Evolutionary conservation across 2,329 filamentous ascomycete genomes (phyloP), one percentile per base, ranked within the genome.

Genomic region (Raffaelea ambrosiae): DNA sequence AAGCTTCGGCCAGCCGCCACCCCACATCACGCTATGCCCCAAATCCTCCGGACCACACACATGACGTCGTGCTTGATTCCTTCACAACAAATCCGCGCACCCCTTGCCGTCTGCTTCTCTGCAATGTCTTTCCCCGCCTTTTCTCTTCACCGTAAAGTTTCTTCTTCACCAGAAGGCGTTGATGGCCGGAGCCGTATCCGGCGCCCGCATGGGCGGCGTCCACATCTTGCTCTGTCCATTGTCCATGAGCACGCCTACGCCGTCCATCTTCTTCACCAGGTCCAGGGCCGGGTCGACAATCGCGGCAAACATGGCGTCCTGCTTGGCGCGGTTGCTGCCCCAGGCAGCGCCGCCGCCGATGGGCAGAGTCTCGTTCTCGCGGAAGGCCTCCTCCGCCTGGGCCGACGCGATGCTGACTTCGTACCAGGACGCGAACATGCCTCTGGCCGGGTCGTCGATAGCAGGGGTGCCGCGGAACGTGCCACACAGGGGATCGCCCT

Each of bases 241-340:
- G 46, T 57, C 53, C 2, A 53, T 47, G 7, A 54, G 29, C 23
- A 58, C 54, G 8, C 62, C 62, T 3, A 63, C 55, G 2, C 57
- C 55, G 40, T 63, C 59, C 56, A 65, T 64, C 44, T 53, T 41
- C 44, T 52, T 53, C 19, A 63, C 49, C 47, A 62, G 57, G 7
- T 53, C 45, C 29, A 62, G 41, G 3, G 61, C 61, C 7, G 57
- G 58, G n/a, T 35, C 48, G 36, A 58, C 59, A 2, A 59, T 48
- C 1, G 54, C 48, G 20, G 53, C 43, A 2, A 58, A 51, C 40
- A 59, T 49, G 1, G 51, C 55, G 11, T 54, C 46, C 31, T 48
- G 29, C n/a, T 39, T 39, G 1, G 58, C 46, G 7, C 46, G 41
- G 3, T 54, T 26, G 0, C 33, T 21, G 8, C 52, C 54, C 62